A percentile compares a stretch with the other conserved stretches of the same genome.
Evolutionary conservation across 495 filamentous ascomycete genomes (phyloP).

Genomic region (Thermothielavioides terrestris): DNA sequence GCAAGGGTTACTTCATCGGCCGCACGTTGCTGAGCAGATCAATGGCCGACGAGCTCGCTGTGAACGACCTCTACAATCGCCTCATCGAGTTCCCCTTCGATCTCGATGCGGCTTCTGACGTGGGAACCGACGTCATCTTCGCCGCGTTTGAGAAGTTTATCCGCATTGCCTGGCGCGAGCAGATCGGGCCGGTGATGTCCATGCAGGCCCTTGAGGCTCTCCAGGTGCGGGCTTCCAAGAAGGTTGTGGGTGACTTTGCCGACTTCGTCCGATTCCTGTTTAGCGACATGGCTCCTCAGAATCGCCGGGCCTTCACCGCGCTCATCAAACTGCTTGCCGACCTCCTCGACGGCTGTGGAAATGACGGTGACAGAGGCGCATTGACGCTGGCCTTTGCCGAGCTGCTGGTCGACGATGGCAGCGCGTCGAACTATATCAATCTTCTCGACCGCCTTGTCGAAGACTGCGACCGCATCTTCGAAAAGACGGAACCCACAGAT

Average conservation of each 20-base stretch:
- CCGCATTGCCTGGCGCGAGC: slow-evolving; percentile 76
- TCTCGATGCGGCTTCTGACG: slow-evolving; percentile 62
- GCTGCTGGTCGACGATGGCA: slow-evolving; percentile 67
- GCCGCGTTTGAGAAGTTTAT: slow-evolving; percentile 92
- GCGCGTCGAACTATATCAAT: slow-evolving; percentile 76
- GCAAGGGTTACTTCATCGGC: slow-evolving; percentile 80
- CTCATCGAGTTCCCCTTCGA: slow-evolving; percentile 74
- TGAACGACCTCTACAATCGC: slow-evolving; percentile 88
- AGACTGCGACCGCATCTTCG: slow-evolving; percentile 82
- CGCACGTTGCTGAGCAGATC: slow-evolving; percentile 61
- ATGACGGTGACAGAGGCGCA: slow-evolving; percentile 85
- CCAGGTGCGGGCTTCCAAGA: slow-evolving; percentile 63
- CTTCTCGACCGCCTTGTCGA: slow-evolving; percentile 87
- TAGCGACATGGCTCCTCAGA: slow-evolving; percentile 79
- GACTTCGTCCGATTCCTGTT: slow-evolving; percentile 72
- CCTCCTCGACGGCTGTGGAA: slow-evolving; percentile 85
- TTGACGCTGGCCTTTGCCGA: slow-evolving; percentile 88
- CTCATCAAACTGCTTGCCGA: slow-evolving; percentile 81
- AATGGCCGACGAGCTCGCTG: slow-evolving; percentile 62
- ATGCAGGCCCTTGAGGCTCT: slow-evolving; percentile 55
- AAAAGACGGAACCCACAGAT: slow-evolving; percentile 47
- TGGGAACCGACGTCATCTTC: slow-evolving; percentile 81
- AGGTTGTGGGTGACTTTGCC: slow-evolving; percentile 72
- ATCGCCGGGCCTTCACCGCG: slow-evolving; percentile 75
- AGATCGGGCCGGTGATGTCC: slow-evolving; percentile 75